Conservation (phyloP, 768 basidiomycete genomes). For the Mycena metata region DNA sequence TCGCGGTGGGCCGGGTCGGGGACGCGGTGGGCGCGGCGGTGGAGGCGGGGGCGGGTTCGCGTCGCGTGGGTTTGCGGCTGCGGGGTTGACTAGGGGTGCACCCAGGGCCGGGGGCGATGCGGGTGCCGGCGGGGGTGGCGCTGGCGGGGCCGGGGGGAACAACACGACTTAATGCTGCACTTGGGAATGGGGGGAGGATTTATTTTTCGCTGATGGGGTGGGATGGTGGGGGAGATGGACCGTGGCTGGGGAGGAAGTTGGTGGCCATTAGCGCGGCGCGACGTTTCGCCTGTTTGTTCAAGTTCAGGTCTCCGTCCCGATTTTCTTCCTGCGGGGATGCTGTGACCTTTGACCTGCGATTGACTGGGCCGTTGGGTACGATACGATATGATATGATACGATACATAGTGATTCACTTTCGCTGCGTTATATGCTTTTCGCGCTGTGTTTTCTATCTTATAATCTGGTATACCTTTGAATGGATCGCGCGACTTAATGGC, state of each 20-base stretch:
- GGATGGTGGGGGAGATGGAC: background rate
- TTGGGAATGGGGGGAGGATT: background rate
- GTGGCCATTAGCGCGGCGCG: slow-evolving; percentile 4
- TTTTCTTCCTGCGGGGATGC: slow-evolving; percentile 1
- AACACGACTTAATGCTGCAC: background rate
- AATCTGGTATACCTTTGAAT: slow-evolving; percentile 30
- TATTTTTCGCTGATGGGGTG: background rate
- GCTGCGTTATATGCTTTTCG: slow-evolving; percentile 24
- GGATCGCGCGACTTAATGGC: slow-evolving; percentile 12
- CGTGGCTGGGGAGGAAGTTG: background rate
- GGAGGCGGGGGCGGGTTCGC: slow-evolving; percentile 68
- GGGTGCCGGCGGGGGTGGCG: background rate
- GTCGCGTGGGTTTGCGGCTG: slow-evolving; percentile 76
- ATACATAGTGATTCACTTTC: slow-evolving; percentile 8
- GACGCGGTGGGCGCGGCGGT: slow-evolving; percentile 62
- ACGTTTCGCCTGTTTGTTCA: slow-evolving; percentile 17
- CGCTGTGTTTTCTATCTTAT: slow-evolving; percentile 29
- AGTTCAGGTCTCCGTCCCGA: slow-evolving; percentile 5
- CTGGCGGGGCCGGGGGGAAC: background rate
- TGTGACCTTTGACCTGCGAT: background rate
- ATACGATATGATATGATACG: slow-evolving; percentile 2
- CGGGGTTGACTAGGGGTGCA: slow-evolving; percentile 68
- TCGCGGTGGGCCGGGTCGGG: slow-evolving; percentile 52
- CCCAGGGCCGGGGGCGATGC: slow-evolving; percentile 28
- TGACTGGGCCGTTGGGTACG: slow-evolving; percentile 13